phyloP scores from a whole-genome alignment of 2,329 filamentous ascomycete species.

The Aspergillus proliferans region DNA sequence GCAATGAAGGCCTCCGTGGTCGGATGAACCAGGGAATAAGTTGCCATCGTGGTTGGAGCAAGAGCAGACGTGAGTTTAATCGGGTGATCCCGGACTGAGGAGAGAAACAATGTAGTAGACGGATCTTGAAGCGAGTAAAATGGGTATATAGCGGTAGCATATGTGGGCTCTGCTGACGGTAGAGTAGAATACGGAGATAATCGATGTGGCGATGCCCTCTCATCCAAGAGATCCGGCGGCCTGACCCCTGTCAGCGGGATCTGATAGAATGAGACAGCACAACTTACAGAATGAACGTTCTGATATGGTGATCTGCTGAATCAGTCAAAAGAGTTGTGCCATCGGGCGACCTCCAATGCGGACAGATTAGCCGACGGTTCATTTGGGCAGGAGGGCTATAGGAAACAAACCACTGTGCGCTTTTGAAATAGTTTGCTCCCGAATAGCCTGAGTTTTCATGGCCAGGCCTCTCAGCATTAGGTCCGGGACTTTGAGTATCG shows the following conservation, averaged over 20 bases:
- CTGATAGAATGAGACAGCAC: background rate
- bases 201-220: conserved; percentile 23
- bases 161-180: conserved; percentile 44
- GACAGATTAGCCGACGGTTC: conserved; percentile 1
- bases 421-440: conserved; percentile 39
- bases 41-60: conserved; percentile 41
- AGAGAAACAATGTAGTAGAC: conserved; percentile 45
- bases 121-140: conserved; percentile 48
- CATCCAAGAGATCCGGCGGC: conserved; percentile 45
- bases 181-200: conserved; percentile 45
- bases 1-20: conserved; percentile 53
- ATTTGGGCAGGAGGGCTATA: background rate
- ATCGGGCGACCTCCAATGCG: conserved; percentile 43
- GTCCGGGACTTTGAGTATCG: background rate
- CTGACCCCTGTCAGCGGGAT: conserved; percentile 20
- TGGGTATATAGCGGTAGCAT: conserved; percentile 51
- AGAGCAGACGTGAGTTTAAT: conserved; percentile 53
- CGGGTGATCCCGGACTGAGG: conserved; percentile 49
- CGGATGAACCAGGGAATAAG: conserved; percentile 50
- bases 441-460: background rate
- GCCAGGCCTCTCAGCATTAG: background rate
- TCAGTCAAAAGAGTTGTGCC: conserved; percentile 53
- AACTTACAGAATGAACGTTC: conserved; percentile 49
- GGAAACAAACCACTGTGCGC: conserved; percentile 37
- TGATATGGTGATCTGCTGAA: conserved; percentile 45